Base-by-base conservation (phyloP, 139 green algal genomes). In the Microglena sp. region DNA sequence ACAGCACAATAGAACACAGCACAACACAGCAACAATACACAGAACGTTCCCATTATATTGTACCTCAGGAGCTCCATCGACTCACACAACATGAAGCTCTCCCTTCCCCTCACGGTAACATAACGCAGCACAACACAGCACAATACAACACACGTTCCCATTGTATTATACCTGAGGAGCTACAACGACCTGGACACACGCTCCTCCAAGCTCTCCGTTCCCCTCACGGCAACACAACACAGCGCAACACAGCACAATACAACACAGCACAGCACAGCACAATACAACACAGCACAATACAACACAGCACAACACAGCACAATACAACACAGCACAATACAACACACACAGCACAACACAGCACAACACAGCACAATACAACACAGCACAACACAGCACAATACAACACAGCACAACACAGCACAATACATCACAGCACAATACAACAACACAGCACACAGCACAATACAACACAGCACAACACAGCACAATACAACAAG, bases 321-420 rank as follows among this genome's bases (percentile, higher is more conserved):
- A 50, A 50, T 15, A 50, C 40, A 50, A 50, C 40, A 50, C 40
- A 50, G 15, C 40, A 50, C 40, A n/a, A n/a, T n/a, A n/a, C n/a
- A n/a, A n/a, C n/a, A n/a, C n/a, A n/a, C n/a, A n/a, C n/a, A n/a
- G n/a, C 11, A 50, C 40, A 50, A 50, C 40, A 50, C 40, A 50
- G 15, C 40, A 50, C 40, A 50, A 50, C 40, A 50, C 40, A 50
- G 40, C 40, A 50, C 40, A 50, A 50, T 50, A 50, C 40, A 50
- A 50, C 15, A 50, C 40, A 50, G 15, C 15, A 50, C 40, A 50
- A 50, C 15, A 50, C 15, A 50, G 40, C 15, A 50, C 40, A 50
- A 50, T 50, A 50, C 40, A 50, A 50, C 15, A 50, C 40, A 50
- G 15, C 15, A 50, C 40, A 50, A 50, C 15, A 50, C 15, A 50